Percentiles rank a stretch among this genome's conserved stretches.
These are phyloP conservation scores for Xylariaceae sp. DNA, from an alignment of 2,329 filamentous ascomycete species.

Conservation along the genomic window DNA sequence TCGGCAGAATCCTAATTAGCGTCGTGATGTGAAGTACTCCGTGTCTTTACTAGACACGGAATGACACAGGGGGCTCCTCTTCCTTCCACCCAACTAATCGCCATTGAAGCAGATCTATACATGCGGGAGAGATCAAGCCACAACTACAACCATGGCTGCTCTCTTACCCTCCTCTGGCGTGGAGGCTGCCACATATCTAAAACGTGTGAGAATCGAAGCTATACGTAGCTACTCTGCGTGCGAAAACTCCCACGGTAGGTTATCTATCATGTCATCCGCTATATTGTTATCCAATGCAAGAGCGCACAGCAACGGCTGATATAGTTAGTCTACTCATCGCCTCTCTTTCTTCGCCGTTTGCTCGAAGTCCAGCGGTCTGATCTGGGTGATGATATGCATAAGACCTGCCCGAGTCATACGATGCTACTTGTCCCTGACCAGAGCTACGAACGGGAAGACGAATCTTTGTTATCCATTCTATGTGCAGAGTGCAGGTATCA, in stretches of 20 bases:
- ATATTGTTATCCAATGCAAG: neutral
- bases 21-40: neutral
- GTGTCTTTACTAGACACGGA: neutral
- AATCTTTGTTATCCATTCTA: slow-evolving; percentile 26
- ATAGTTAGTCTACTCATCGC: slow-evolving; percentile 30
- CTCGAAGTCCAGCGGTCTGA: slow-evolving; percentile 23
- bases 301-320: slow-evolving; percentile 6
- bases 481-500: slow-evolving; percentile 30
- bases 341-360: slow-evolving; percentile 28
- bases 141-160: slow-evolving; percentile 6
- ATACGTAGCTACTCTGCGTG: slow-evolving; percentile 7
- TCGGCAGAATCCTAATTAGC: neutral
- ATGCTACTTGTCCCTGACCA: slow-evolving; percentile 26
- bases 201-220: slow-evolving; percentile 1
- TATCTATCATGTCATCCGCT: neutral
- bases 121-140: neutral
- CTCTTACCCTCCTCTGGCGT: neutral
- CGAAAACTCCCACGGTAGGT: slow-evolving; percentile 13
- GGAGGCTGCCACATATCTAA: neutral
- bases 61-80: neutral
- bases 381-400: slow-evolving; percentile 11
- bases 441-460: slow-evolving; percentile 12
- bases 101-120: neutral
- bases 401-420: slow-evolving; percentile 26
- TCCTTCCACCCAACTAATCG: neutral